These are phyloP conservation scores for Metschnikowia aberdeeniae DNA, from an alignment of 805 yeast species.

Conservation along the genomic window DNA sequence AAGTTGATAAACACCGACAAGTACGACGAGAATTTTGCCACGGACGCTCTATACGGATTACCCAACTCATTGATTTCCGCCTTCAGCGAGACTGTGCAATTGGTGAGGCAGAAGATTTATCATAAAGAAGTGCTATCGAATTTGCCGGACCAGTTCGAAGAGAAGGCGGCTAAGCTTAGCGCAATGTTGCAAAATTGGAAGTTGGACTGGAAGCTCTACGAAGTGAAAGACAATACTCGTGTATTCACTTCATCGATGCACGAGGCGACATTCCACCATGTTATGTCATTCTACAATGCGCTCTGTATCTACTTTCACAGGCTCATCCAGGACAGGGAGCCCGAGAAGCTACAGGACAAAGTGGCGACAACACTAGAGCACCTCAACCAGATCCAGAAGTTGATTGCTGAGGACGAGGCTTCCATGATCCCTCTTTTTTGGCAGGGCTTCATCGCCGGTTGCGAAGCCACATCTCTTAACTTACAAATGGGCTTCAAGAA, in stretches of 20 bases:
- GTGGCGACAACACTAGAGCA: constrained; percentile 61
- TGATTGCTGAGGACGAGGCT: constrained; percentile 53
- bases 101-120: constrained; percentile 59
- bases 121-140: constrained; percentile 32
- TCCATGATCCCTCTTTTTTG: constrained; percentile 75
- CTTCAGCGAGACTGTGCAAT: constrained; percentile 67
- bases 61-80: constrained; percentile 75
- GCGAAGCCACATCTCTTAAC: constrained; percentile 59
- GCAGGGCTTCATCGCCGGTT: constrained; percentile 88
- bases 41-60: constrained; percentile 78
- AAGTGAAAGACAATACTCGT: constrained; percentile 12
- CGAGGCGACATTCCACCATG: constrained; percentile 75
- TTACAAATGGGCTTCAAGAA: constrained; percentile 63
- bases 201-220: constrained; percentile 64
- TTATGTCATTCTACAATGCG: constrained; percentile 72
- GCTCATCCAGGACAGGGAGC: constrained; percentile 52
- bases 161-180: constrained; percentile 31
- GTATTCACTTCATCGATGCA: constrained; percentile 51
- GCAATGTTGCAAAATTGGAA: constrained; percentile 59
- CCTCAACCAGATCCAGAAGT: constrained; percentile 54
- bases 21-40: constrained; percentile 57
- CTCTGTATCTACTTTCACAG: constrained; percentile 68
- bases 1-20: constrained; percentile 43
- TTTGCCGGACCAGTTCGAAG: constrained; percentile 32
- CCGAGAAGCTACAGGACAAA: constrained; percentile 55